Percentiles rank a stretch among this genome's conserved stretches.
Evolutionary conservation across 2,329 filamentous ascomycete genomes (phyloP).

Genomic region (Epicoccum sorghinum): DNA sequence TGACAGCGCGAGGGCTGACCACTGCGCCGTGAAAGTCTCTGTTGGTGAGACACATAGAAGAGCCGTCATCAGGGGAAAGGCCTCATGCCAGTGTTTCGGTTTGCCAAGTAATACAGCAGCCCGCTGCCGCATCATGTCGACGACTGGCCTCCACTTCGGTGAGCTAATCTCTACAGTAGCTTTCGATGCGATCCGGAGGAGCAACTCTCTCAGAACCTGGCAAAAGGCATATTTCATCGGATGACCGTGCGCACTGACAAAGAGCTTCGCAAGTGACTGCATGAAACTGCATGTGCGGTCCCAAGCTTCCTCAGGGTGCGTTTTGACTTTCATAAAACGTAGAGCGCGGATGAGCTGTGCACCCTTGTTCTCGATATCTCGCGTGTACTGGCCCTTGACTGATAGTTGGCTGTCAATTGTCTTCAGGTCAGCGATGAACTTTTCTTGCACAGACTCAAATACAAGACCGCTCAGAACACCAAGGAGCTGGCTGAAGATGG

Average conservation of each 20-base stretch:
- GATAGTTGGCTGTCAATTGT: constrained; percentile 76
- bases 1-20: constrained; percentile 79
- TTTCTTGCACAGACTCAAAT: constrained; percentile 80
- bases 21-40: constrained; percentile 83
- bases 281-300: constrained; percentile 89
- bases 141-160: constrained; percentile 84
- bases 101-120: constrained; percentile 87
- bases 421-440: constrained; percentile 83
- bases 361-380: constrained; percentile 78
- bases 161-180: constrained; percentile 78
- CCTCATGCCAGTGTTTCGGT: constrained; percentile 86
- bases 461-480: constrained; percentile 97
- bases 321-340: constrained; percentile 82
- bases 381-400: constrained; percentile 70
- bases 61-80: constrained; percentile 86
- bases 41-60: constrained; percentile 86
- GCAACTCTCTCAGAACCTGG: constrained; percentile 82
- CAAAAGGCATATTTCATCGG: constrained; percentile 94
- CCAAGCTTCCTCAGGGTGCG: constrained; percentile 76
- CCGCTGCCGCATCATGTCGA: constrained; percentile 77
- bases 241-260: constrained; percentile 83
- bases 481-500: constrained; percentile 87
- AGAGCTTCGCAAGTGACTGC: constrained; percentile 78
- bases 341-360: constrained; percentile 89
- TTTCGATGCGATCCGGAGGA: constrained; percentile 85